A percentile compares a stretch with the other conserved stretches of the same genome.
phyloP scores from a whole-genome alignment of 352 stramenopile species.

The Pythium biforme region DNA sequence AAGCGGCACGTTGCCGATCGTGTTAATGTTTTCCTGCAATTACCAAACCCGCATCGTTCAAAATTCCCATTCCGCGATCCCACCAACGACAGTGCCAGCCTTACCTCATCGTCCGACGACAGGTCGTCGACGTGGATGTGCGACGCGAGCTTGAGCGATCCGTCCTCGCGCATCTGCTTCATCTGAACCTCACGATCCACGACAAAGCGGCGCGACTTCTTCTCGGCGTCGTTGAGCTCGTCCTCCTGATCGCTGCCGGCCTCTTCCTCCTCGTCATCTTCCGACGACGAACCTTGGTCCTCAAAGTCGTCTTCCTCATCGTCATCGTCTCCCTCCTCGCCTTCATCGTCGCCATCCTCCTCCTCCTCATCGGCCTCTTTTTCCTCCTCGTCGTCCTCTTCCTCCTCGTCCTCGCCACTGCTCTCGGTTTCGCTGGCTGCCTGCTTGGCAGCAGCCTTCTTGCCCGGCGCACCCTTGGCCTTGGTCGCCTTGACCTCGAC shows the following conservation, averaged over 20 bases:
- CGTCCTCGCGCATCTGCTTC: slow-evolving; percentile 83
- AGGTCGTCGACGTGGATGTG: slow-evolving; percentile 98
- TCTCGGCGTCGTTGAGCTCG: slow-evolving; percentile 76
- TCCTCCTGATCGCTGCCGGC: slow-evolving; percentile 65
- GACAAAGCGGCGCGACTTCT: slow-evolving; percentile 70
- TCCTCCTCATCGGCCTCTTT: slow-evolving; percentile 49
- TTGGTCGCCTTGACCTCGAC: background rate
- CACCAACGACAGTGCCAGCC: background rate
- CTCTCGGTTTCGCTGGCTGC: slow-evolving; percentile 46
- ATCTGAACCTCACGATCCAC: slow-evolving; percentile 76
- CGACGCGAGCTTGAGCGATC: slow-evolving; percentile 75
- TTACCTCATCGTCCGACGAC: slow-evolving; percentile 96
- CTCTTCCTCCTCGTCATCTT: slow-evolving; percentile 58
- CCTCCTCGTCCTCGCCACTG: slow-evolving; percentile 48
- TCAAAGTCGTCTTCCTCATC: slow-evolving; percentile 74
- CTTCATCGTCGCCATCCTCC: slow-evolving; percentile 42
- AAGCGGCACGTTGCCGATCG: slow-evolving; percentile 97
- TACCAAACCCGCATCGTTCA: background rate
- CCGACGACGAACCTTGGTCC: slow-evolving; percentile 83
- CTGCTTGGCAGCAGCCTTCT: slow-evolving; percentile 4
- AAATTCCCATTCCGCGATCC: background rate
- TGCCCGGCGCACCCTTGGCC: slow-evolving; percentile 6
- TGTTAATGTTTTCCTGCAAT: slow-evolving; percentile 90
- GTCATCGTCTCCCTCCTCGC: slow-evolving; percentile 45
- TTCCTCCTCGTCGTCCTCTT: slow-evolving; percentile 54